phyloP scores from a whole-genome alignment of 225 moss, liverwort and hornwort species.

The Polytrichum commune region DNA sequence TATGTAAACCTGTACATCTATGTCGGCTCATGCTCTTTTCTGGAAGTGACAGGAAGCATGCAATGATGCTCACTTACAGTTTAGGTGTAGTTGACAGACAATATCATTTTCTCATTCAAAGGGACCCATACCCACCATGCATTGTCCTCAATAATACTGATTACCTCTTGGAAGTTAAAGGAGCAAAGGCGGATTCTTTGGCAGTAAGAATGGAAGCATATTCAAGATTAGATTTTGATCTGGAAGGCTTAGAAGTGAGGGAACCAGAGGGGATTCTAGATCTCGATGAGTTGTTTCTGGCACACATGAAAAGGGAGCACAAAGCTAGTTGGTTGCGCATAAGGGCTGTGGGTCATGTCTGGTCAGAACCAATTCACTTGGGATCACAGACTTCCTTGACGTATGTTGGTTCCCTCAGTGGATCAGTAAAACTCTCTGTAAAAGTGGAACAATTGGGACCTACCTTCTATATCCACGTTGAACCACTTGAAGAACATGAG shows the following conservation, averaged over 20 bases:
- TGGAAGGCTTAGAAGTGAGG: not conserved
- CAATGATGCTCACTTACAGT: slow-evolving; percentile 17
- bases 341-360: slow-evolving; percentile 14
- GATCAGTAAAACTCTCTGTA: slow-evolving; percentile 7
- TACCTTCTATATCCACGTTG: slow-evolving; percentile 11
- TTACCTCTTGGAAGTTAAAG: slow-evolving; percentile 13
- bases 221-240: slow-evolving; percentile 14
- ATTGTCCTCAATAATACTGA: slow-evolving; percentile 12
- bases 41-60: slow-evolving; percentile 3
- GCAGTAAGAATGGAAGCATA: slow-evolving; percentile 1
- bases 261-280: not conserved
- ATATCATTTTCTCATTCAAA: slow-evolving; percentile 15
- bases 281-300: slow-evolving; percentile 15
- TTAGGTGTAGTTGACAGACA: slow-evolving; percentile 16
- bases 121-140: slow-evolving; percentile 16
- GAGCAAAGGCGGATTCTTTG: slow-evolving; percentile 2
- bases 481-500: not conserved
- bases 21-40: slow-evolving; percentile 9
- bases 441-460: slow-evolving; percentile 21
- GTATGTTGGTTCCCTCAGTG: slow-evolving; percentile 8
- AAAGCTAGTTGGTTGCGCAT: slow-evolving; percentile 3
- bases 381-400: slow-evolving; percentile 4
- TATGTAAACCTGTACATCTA: slow-evolving; percentile 8
- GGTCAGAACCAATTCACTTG: slow-evolving; percentile 17
- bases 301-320: slow-evolving; percentile 6